Conservation (phyloP, 1,284 basidiomycete species). For the Leccinum fallax region DNA sequence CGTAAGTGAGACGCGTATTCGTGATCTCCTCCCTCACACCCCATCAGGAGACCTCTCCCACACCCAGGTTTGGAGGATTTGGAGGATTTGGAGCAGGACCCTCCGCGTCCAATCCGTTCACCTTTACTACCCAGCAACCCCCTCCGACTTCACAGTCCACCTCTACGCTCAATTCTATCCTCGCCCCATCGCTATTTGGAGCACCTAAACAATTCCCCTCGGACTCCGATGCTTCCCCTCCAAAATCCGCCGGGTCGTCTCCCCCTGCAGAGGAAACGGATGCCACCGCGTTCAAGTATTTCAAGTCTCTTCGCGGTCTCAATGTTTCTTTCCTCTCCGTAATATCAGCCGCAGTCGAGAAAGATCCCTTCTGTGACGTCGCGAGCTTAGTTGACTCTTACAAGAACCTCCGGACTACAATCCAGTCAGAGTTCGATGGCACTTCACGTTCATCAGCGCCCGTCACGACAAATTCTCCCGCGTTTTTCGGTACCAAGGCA, state of each 20-base stretch:
- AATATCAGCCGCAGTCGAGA: constrained; percentile 62
- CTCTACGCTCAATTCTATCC: constrained; percentile 29
- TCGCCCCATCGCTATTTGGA: constrained; percentile 15
- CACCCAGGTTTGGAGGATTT: constrained; percentile 49
- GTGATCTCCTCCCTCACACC: constrained; percentile 9
- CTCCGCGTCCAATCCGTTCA: constrained; percentile 34
- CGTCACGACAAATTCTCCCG: constrained; percentile 11
- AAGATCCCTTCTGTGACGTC: constrained; percentile 80
- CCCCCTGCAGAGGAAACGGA: constrained; percentile 34
- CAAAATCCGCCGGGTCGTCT: constrained; percentile 13
- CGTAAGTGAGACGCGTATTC: constrained; percentile 29
- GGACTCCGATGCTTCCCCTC: constrained; percentile 8
- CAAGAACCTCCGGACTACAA: constrained; percentile 55
- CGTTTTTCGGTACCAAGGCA: constrained; percentile 11
- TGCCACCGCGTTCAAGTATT: constrained; percentile 57
- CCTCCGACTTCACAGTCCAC: constrained; percentile 8
- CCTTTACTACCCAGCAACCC: constrained; percentile 32
- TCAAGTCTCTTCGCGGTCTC: constrained; percentile 76
- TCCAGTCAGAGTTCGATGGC: constrained; percentile 60
- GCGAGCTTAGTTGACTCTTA: constrained; percentile 66
- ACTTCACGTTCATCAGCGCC: constrained; percentile 15
- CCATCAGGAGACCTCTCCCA: constrained; percentile 23
- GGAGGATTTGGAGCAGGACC: constrained; percentile 47
- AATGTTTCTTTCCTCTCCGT: constrained; percentile 73
- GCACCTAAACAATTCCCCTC: constrained; percentile 1